Base-by-base conservation (phyloP, 805 yeast genomes). In the Yueomyces sp. region DNA sequence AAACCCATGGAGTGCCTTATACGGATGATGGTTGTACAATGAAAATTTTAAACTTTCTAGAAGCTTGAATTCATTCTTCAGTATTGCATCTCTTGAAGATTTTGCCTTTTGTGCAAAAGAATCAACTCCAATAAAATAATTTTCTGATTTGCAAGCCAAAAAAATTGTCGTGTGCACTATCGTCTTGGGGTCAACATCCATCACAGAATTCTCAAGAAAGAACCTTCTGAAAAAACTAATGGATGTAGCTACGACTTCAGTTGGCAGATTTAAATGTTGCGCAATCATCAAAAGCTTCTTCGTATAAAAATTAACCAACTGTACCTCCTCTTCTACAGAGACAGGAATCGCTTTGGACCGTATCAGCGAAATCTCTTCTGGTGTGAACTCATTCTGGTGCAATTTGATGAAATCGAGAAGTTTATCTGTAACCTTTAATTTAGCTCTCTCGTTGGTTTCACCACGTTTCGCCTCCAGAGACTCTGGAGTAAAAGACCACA, bases 71-170 rank as follows among this genome's bases (percentile, higher is more conserved):
- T 92, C 99, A 44, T 85, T 69, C 47, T 79, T 81, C 44, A 90
- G 63, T 32, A 92, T 78, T 36, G 80, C 76, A 28, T 71, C 74
- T 19, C 82, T 79, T 36, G 77, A 74, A 1, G 84, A 74, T 43
- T 81, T 80, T 26, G 90, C 73, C 40, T 81, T 74, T 40, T 74
- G 73, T 44, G 85, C 79, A 57, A 90, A 88, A 8, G 84, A 73
- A 38, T 82, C 81, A 47, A 90, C 83, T 29, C 95, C 76, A 31
- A 92, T 81, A 63, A 88, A 90, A 59, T 77, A 81, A 63, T 92
- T 90, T 56, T 92, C 98, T 19, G 88, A 76, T 62, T 92, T 92
- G 38, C 96, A 88, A 4, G 96, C 95, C 33, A 92, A 66, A 59
- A 87, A 92, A 9, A 92, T 73, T 49, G 95, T 81, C 2, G 94